These are phyloP conservation scores for Musa itinerans DNA, from an alignment of 176 grass and related monocot species.

Conservation along the genomic window DNA sequence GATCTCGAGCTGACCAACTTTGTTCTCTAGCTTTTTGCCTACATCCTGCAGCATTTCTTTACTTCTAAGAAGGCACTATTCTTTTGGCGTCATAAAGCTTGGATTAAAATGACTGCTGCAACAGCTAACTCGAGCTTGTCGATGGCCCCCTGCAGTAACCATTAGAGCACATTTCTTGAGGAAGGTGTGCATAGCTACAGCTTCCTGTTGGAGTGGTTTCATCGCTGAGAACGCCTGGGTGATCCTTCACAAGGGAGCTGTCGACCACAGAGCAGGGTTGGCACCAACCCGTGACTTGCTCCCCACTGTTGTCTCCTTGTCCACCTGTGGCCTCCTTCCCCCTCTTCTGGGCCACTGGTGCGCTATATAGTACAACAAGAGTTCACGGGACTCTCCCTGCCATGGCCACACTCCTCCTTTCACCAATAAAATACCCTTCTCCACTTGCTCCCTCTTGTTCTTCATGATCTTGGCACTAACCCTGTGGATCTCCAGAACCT, in stretches of 20 bases:
- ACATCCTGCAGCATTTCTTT: too few species aligned
- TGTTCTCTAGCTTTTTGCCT: too few species aligned
- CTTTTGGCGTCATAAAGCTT: too few species aligned
- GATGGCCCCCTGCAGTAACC: too few species aligned
- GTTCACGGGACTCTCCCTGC: conserved; percentile 2
- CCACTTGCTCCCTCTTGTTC: neutral
- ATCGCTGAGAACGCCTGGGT: too few species aligned
- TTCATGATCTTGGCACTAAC: neutral
- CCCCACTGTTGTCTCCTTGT: conserved; percentile 1
- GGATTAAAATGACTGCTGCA: too few species aligned
- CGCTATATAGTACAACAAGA: neutral
- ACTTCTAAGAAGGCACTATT: too few species aligned
- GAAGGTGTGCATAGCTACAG: too few species aligned
- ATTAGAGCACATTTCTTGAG: too few species aligned
- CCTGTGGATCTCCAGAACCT: conserved; percentile 3
- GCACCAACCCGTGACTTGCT: conserved; percentile 1
- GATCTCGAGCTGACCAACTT: too few species aligned
- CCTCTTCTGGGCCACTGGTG: neutral
- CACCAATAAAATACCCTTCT: neutral
- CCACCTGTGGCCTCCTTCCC: neutral
- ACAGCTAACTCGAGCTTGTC: too few species aligned
- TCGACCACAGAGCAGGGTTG: neutral
- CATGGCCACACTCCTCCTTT: conserved; percentile 1
- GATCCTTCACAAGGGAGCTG: neutral
- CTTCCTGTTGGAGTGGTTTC: too few species aligned